Base-by-base conservation (phyloP, 1,284 basidiomycete species). In the Caloboletus firmus region DNA sequence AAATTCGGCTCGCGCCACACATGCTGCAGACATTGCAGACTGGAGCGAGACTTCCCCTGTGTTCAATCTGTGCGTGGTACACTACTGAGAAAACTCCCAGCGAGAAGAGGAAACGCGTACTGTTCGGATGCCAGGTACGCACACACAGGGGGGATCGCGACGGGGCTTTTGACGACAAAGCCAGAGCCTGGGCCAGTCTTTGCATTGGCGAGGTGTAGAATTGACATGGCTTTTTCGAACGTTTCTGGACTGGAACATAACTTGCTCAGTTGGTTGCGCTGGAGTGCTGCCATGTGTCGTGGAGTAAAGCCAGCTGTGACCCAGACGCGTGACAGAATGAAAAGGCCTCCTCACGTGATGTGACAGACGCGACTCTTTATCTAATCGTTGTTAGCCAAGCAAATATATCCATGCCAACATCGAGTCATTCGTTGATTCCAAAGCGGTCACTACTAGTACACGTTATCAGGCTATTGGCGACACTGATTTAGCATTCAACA, bases 81-180 rank as follows among this genome's bases (percentile, higher is more conserved):
- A 20, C 17, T 3, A 22, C 10, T 31, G 22, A 45, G 11, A 36
- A 36, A 4, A n/a, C 10, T 15, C 10, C 9, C 0, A 2, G 1
- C 1, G 22, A 52, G 10, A 44, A 39, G 2, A 18, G 17, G n/a
- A 41, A 31, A 44, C 41, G 46, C 66, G 54, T 45, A 69, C 67
- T 58, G 56, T 59, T 69, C 58, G 6, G 69, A 71, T 5, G 69
- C 67, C 5, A 69, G 45, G 50, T 69, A 69, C 30, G 69, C 68
- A 54, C 68, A 70, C 20, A 69, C 45, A 6, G 68, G 60, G 3
- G 66, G 64, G 8, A 69, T 58, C 15, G 56, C 63, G 35, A 54
- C 52, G 4, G 62, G 32, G 44, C 49, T 54, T 54, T 63, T 67
- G 34, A 63, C 53, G 22, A 56, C 54, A 39, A 68, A 69, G 0